Conservation (phyloP, 2,329 filamentous ascomycete species). For the Ceratocystis albifundus region DNA sequence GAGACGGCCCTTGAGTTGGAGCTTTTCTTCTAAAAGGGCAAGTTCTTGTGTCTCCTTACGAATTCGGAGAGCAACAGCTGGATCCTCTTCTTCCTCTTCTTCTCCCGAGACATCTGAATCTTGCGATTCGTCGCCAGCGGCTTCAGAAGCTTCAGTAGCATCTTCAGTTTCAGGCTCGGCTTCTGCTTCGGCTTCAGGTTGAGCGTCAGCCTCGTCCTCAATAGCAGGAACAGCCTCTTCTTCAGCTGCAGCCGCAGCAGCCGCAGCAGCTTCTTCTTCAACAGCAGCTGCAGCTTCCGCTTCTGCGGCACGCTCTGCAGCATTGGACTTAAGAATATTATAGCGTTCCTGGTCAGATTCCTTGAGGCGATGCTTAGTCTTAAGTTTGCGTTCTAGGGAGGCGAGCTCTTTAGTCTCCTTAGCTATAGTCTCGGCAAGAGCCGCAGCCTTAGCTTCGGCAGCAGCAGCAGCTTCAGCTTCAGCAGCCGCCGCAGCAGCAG, state of each 20-base stretch:
- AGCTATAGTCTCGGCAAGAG: slow-evolving; percentile 6
- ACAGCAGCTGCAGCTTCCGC: slow-evolving; percentile 3
- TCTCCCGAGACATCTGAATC: slow-evolving; percentile 15
- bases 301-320: slow-evolving; percentile 1
- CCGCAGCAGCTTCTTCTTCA: slow-evolving; percentile 7
- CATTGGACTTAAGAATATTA: slow-evolving; percentile 14
- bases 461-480: slow-evolving; percentile 24
- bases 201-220: neutral
- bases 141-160: neutral
- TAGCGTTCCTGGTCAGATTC: slow-evolving; percentile 14
- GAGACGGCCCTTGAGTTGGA: slow-evolving; percentile 15
- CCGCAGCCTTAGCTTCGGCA: neutral
- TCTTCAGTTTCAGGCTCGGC: neutral
- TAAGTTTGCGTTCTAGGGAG: slow-evolving; percentile 13
- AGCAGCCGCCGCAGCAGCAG: slow-evolving; percentile 27
- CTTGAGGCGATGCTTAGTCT: neutral
- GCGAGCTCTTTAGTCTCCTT: slow-evolving; percentile 19
- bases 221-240: slow-evolving; percentile 5
- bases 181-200: slow-evolving; percentile 2
- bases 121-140: neutral
- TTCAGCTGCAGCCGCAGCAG: neutral
- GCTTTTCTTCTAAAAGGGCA: slow-evolving; percentile 15
- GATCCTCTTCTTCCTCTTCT: slow-evolving; percentile 7
- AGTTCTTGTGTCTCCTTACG: slow-evolving; percentile 17
- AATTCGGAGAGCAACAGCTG: slow-evolving; percentile 4